Percentiles rank a stretch among this genome's conserved stretches.
Conservation (phyloP, 2,329 filamentous ascomycete genomes). For the Colletotrichum neosansevieriae region DNA sequence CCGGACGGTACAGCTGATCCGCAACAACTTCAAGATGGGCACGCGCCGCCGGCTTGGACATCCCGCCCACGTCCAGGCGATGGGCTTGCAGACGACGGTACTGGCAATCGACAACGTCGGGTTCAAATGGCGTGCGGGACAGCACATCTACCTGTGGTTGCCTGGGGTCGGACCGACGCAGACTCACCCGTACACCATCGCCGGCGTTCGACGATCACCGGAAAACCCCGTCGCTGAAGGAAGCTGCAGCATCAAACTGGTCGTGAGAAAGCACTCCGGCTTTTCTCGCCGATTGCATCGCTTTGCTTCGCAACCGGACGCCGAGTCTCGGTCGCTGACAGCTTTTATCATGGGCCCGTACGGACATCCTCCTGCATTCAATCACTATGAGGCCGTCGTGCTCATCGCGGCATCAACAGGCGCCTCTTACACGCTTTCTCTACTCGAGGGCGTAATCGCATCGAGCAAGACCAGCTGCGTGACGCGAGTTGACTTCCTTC, state of each 20-base stretch:
- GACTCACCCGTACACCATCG: slow-evolving; percentile 72
- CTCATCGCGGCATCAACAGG: slow-evolving; percentile 73
- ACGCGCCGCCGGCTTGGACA: slow-evolving; percentile 62
- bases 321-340: slow-evolving; percentile 48
- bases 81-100: slow-evolving; percentile 66
- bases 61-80: slow-evolving; percentile 59
- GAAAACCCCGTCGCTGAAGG: slow-evolving; percentile 43
- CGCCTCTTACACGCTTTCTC: slow-evolving; percentile 70
- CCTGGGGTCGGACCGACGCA: slow-evolving; percentile 66
- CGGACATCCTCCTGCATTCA: slow-evolving; percentile 67
- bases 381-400: slow-evolving; percentile 69
- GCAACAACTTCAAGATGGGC: slow-evolving; percentile 64
- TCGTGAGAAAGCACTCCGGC: slow-evolving; percentile 66
- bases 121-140: slow-evolving; percentile 68
- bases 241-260: slow-evolving; percentile 69
- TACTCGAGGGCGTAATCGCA: slow-evolving; percentile 66
- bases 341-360: slow-evolving; percentile 69
- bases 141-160: slow-evolving; percentile 72
- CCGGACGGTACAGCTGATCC: slow-evolving; percentile 60
- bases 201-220: slow-evolving; percentile 63
- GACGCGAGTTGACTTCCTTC: slow-evolving; percentile 64
- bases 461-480: slow-evolving; percentile 58
- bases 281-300: slow-evolving; percentile 67
- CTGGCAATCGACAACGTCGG: slow-evolving; percentile 70
- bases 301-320: slow-evolving; percentile 43